Evolutionary conservation across 805 yeast genomes (phyloP), one percentile per base, ranked within the genome.

Genomic region (Ogataea trehaloabstinens): DNA sequence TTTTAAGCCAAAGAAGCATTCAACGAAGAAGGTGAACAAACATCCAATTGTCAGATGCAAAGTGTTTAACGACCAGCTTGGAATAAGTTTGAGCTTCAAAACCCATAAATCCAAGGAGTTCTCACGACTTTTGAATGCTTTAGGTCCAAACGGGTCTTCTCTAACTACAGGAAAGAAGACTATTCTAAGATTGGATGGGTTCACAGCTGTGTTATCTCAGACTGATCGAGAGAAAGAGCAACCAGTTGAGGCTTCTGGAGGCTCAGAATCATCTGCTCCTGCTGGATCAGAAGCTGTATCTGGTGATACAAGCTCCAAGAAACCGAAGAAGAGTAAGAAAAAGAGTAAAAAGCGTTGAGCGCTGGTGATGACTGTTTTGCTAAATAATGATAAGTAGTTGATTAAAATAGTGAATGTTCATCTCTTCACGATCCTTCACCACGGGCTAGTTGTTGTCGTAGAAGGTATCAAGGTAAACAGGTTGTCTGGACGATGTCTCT

Each of bases 101-200:
- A 79, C 91, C 1, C 64, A 66, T 45, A 81, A 82, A 48, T 63
- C 72, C 34, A 86, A 87, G 56, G 95, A 88, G 58, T 73, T 89
- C 31, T 78, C 86, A 18, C 73, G 90, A 48, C 55, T 88, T 17
- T 64, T 85, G 56, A 75, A 85, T 34, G 83, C 85, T 5, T 55
- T 88, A 34, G 95, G 95, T 0, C 89, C 89, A 4, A 66, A 71
- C 38, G 82, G 64, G 12, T 49, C 80, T 35, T 65, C 64, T 31
- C 56, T 67, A 8, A 56, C 63, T 19, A 52, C 55, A 35, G 49
- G 33, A 7, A 24, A 18, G n/a, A 38, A 37, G n/a, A 28, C 43
- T 19, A 41, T 46, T 10, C 34, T 48, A n/a, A 58, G 57, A 35
- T 35, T 57, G 18, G 52, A 53, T 13, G 63, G 63, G 3, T 40